Evolutionary conservation across 1,284 basidiomycete species (phyloP), one percentile per base, ranked within the genome.

Genomic region (Ganoderma lucidum): DNA sequence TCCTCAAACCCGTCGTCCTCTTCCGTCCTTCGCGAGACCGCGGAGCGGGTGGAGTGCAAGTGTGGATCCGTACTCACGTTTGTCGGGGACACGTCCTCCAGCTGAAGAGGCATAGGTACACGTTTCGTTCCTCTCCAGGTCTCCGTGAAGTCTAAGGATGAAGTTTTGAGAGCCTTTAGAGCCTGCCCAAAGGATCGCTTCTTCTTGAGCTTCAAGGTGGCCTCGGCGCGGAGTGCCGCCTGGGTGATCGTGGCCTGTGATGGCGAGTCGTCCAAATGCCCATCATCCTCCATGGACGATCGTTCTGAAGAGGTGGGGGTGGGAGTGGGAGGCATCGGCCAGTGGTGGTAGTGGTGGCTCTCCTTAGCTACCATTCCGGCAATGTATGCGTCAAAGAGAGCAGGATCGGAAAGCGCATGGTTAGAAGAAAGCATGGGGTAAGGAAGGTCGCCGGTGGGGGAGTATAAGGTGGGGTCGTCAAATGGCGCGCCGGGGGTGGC

Each of bases 161-260:
- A 62, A 5, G 68, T 56, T 41, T 66, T 68, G 44, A 73, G 51
- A 5, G 70, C 65, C 64, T 71, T 73, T 37, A 73, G 72, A 32
- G 72, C 72, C n/a, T 63, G 63, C 3, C 72, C 70, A 14, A 73
- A 61, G 17, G 72, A 73, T 8, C 70, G 68, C 65, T 73, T 73
- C 67, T 70, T 73, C 70, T 70, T 70, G 48, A 70, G 58, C 56
- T 55, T 71, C 35, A 61, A 41, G 14, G 59, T 23, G 42, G 66
- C 41, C 28, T 62, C 66, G 19, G 64, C 59, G 23, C 66, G 68
- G 2, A 71, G 17, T 6, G 64, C 44, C 62, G 69, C 60, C 30
- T 67, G 65, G 6, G 69, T 73, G 44, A 73, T 73, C 45, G 72
- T 73, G 19, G 60, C 68, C 15, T 73, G 66, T 8, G 72, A 71